Evolutionary conservation across 2,329 filamentous ascomycete species (phyloP), one percentile per base, ranked within the genome.

Genomic region (Triangularia setosa): DNA sequence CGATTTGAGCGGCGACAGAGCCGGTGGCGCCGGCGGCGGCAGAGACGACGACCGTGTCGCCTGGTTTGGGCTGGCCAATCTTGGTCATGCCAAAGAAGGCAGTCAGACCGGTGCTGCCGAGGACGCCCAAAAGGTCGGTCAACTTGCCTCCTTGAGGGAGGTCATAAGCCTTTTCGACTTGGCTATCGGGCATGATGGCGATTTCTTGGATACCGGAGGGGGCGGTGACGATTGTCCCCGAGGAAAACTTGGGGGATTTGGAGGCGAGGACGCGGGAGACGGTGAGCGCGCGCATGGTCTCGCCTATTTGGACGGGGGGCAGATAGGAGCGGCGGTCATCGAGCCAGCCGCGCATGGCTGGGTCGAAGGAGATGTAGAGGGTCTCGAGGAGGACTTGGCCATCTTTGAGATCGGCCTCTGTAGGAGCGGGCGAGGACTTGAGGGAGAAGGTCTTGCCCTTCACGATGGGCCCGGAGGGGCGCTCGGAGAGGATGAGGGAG

Each of bases 1-100:
- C 87, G 70, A 90, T 88, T 73, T 90, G 88, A 0, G 86, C 87
- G 0, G 84, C 87, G 1, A 90, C 83, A 69, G 81, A 85, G 0
- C 88, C 88, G 4, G 88, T 90, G 0, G 88, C 88, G 0, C 88
- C 88, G 0, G 88, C 88, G 1, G 88, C 88, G 2, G 87, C 87
- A 11, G 82, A 84, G 0, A 90, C 85, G 3, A 90, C 87, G 2
- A 90, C 87, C 33, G 88, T 87, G 64, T 90, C 86, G 0, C 86
- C 87, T 14, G 80, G 75, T 70, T 84, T 86, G 25, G 87, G 83
- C 63, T 86, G 77, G 0, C 84, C 89, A 14, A 90, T 81, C 48
- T 89, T 84, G 62, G 85, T 75, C 72, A 90, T 82, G 2, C 87
- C 87, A 68, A 90, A 89, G 71, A 89, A 90, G 0, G 87, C 88